Base-by-base conservation (phyloP, 225 moss, liverwort and hornwort genomes). In the Pseudisothecium myosuroides region DNA sequence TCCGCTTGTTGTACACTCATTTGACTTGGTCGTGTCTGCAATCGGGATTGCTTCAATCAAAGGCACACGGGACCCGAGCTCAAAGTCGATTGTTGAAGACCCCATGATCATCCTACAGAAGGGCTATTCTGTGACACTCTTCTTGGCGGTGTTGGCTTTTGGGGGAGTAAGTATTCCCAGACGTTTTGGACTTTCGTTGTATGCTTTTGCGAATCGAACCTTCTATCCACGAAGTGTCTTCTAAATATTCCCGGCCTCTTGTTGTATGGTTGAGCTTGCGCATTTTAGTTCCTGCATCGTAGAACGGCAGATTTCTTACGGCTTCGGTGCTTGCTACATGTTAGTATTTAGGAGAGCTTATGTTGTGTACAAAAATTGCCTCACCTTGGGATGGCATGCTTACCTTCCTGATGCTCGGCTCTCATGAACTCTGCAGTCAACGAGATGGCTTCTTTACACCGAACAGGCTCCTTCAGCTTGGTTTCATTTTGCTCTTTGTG, bases 401-500 rank as follows among this genome's bases (percentile, higher is more conserved):
- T 76, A 13, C 49, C 73, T 45, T 85, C 66, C 86, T 83, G 87
- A 68, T 87, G 62, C 73, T 83, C 28, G 62, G 14, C 27, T 36
- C 7, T 83, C 36, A 14, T 88, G 85, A 43, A 69, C 18, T 90
- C 61, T 88, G 88, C 97, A 98, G 97, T 96, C 98, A 59, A 99
- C 98, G 64, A 95, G 98, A 89, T 99, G 98, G 98, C 96, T 99
- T 45, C 91, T 99, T 24, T 96, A 96, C 89, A 96, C 98, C 47
- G 97, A 97, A 85, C 98, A 99, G 92, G 98, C 97, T 61, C 98
- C 98, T 83, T 96, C 96, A 31, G 98, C 97, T 77, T 99, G 98
- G 98, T 93, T 99, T 76, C 97, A 99, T 90, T 99, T 99, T 90
- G 97, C 98, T 43, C 93, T 99, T 55, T 99, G 98, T 86, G 98